Evolutionary conservation across 257 asterid species (phyloP).

Genomic region (Penstemon eatonii): DNA sequence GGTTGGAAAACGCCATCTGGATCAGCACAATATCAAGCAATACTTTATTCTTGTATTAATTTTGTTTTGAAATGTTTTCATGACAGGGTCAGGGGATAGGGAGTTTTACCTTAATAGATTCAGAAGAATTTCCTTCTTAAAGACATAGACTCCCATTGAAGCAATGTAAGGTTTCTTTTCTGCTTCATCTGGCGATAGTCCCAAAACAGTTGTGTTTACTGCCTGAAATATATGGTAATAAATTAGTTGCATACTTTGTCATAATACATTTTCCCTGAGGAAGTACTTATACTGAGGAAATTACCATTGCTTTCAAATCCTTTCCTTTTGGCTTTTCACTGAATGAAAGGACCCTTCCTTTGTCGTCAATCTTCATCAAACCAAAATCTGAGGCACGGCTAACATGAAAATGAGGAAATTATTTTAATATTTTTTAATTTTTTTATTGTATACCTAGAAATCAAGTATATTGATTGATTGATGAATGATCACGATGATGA

Average conservation of each 20-base stretch:
- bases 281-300: constrained; percentile 16
- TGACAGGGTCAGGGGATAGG: no score
- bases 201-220: constrained; percentile 85
- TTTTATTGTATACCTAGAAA: no score
- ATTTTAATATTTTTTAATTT: neutral
- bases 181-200: constrained; percentile 85
- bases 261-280: constrained; percentile 13
- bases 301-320: constrained; percentile 85
- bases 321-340: constrained; percentile 79
- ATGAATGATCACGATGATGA: neutral
- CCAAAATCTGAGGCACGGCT: constrained; percentile 97
- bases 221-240: constrained; percentile 51
- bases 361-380: constrained; percentile 77
- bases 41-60: constrained; percentile 11
- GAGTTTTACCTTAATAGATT: constrained; percentile 68
- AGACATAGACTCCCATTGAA: constrained; percentile 98
- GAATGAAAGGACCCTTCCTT: constrained; percentile 66
- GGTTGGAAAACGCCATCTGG: constrained; percentile 95
- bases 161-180: constrained; percentile 90
- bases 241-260: constrained; percentile 11
- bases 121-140: constrained; percentile 90
- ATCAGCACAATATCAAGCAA: constrained; percentile 23
- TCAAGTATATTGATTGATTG: no score
- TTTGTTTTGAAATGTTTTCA: no score
- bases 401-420: constrained; percentile 43